These are phyloP conservation scores for Adansonia gregorii DNA, from an alignment of 441 rosid species.

Conservation along the genomic window DNA sequence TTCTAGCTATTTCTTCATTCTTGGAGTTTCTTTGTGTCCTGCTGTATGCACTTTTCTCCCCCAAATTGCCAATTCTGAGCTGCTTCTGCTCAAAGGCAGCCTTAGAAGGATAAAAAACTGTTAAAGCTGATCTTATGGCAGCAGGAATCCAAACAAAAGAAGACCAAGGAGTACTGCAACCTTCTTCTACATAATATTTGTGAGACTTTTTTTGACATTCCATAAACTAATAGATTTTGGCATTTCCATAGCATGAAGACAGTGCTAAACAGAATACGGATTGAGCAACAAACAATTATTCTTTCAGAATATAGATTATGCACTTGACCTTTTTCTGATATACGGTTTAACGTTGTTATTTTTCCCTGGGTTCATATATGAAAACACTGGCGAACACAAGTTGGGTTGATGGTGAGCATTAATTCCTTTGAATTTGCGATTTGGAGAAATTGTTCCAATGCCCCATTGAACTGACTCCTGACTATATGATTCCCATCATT, in stretches of 20 bases:
- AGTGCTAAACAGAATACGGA: slow-evolving; percentile 30
- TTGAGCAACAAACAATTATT: slow-evolving; percentile 64
- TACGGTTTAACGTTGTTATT: slow-evolving; percentile 76
- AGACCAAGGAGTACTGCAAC: slow-evolving; percentile 5
- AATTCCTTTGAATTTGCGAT: too few species aligned
- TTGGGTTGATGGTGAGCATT: slow-evolving; percentile 61
- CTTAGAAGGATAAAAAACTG: slow-evolving; percentile 69
- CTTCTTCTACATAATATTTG: not conserved
- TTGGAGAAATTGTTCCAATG: too few species aligned
- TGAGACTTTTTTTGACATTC: not conserved
- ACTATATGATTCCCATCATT: too few species aligned
- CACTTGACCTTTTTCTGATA: slow-evolving; percentile 58
- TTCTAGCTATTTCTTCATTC: slow-evolving; percentile 50
- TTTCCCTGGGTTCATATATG: slow-evolving; percentile 84
- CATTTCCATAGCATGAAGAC: slow-evolving; percentile 44
- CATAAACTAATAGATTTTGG: not conserved
- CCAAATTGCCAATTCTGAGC: slow-evolving; percentile 63
- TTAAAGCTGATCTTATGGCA: slow-evolving; percentile 73
- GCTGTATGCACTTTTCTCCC: slow-evolving; percentile 52
- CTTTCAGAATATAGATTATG: slow-evolving; percentile 65
- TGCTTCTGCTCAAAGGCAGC: slow-evolving; percentile 74
- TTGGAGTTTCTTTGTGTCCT: slow-evolving; percentile 55
- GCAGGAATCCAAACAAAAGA: slow-evolving; percentile 56
- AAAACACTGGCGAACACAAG: slow-evolving; percentile 76
- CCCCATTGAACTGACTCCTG: too few species aligned